A percentile compares a stretch with the other conserved stretches of the same genome.
Evolutionary conservation across 2,329 filamentous ascomycete genomes (phyloP).

Genomic region (Talaromyces sp.): DNA sequence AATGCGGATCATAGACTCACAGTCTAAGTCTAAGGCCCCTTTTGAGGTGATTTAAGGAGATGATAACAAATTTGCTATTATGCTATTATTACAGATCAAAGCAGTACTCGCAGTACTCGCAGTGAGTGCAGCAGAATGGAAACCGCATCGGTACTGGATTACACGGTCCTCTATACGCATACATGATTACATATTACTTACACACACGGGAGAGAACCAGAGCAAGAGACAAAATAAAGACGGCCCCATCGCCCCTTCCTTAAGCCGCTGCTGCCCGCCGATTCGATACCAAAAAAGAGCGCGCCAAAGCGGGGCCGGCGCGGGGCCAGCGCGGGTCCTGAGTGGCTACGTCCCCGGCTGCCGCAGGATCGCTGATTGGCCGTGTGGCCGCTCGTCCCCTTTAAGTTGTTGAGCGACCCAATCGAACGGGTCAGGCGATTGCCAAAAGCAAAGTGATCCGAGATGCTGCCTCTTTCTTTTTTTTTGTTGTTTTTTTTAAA

Average conservation of each 20-base stretch:
- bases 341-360: not conserved
- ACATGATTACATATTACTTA: too few relatives aligned
- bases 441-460: not conserved
- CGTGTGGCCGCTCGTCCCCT: not conserved
- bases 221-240: not conserved
- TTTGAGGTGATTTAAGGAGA: too few relatives aligned
- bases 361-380: not conserved
- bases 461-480: not conserved
- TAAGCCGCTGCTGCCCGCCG: not conserved
- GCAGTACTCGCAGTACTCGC: too few relatives aligned
- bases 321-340: not conserved
- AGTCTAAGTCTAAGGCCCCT: too few relatives aligned
- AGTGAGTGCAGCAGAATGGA: too few relatives aligned
- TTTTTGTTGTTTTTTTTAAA: not conserved
- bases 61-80: too few relatives aligned
- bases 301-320: not conserved
- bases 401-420: not conserved
- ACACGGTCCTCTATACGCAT: too few relatives aligned
- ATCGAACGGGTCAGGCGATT: not conserved
- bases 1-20: too few relatives aligned
- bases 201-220: not conserved
- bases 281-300: not conserved
- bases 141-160: too few relatives aligned
- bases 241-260: not conserved
- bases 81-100: too few relatives aligned